A percentile compares a stretch with the other conserved stretches of the same genome.
Conservation (phyloP, 768 basidiomycete species). For the Cyathus striatus region DNA sequence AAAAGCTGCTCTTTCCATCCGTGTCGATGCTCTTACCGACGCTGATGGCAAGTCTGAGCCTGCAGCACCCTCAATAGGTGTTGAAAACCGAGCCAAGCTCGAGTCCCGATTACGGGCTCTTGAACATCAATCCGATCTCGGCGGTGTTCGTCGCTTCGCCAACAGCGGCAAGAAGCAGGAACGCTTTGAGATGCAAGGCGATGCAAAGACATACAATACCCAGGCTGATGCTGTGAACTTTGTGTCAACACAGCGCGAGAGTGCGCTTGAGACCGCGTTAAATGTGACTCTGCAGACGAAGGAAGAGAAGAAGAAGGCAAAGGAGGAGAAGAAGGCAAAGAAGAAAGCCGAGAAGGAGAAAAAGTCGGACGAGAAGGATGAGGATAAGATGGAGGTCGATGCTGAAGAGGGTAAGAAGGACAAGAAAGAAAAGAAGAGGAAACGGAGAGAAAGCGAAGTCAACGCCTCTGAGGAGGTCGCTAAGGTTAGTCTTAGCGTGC, state of each 20-base stretch:
- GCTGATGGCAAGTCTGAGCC: conserved; percentile 85
- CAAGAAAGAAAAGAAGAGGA: conserved; percentile 37
- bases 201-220: conserved; percentile 79
- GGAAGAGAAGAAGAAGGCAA: conserved; percentile 78
- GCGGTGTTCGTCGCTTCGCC: conserved; percentile 63
- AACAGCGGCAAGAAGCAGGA: conserved; percentile 61
- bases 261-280: conserved; percentile 70
- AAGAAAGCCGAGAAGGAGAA: conserved; percentile 51
- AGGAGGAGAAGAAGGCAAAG: conserved; percentile 75
- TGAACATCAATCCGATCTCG: conserved; percentile 75
- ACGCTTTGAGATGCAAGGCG: conserved; percentile 78
- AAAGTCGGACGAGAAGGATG: conserved; percentile 24
- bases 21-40: conserved; percentile 95
- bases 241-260: conserved; percentile 80
- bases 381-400: conserved; percentile 28
- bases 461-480: conserved; percentile 28
- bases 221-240: conserved; percentile 80
- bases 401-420: conserved; percentile 30
- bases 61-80: conserved; percentile 78
- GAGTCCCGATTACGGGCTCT: conserved; percentile 89
- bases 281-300: conserved; percentile 77
- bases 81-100: conserved; percentile 92
- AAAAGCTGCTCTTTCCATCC: conserved; percentile 94
- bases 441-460: conserved; percentile 52
- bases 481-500: conserved; percentile 37